Conservation (phyloP, 352 stramenopile species). For the Globisporangium radiosum region DNA sequence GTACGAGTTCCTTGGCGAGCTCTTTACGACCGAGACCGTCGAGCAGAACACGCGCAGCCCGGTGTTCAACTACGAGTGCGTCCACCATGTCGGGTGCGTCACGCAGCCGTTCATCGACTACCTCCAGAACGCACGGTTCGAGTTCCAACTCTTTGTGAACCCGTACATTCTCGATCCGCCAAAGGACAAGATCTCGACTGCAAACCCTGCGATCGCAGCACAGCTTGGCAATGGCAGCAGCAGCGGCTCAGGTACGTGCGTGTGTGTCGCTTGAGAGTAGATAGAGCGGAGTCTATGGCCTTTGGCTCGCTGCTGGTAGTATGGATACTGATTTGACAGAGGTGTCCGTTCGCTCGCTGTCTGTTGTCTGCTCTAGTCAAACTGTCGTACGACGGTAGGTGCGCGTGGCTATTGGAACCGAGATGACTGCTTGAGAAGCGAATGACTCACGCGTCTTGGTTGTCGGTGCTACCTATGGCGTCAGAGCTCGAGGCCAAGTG, state of each 20-base stretch:
- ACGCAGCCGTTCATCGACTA: constrained; percentile 87
- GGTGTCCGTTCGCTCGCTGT: background rate
- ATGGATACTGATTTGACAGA: too few relatives aligned
- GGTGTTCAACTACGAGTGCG: constrained; percentile 85
- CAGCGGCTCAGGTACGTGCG: constrained; percentile 23
- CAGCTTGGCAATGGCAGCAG: constrained; percentile 37
- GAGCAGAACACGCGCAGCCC: constrained; percentile 85
- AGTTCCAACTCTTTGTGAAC: constrained; percentile 89
- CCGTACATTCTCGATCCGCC: constrained; percentile 82
- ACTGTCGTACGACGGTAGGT: constrained; percentile 27
- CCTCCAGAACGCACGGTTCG: constrained; percentile 67
- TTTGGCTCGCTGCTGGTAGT: background rate
- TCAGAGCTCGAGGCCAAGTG: constrained; percentile 55
- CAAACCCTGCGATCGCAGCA: constrained; percentile 62
- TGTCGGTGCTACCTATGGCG: too few relatives aligned
- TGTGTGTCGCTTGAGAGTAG: background rate
- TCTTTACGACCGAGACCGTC: constrained; percentile 89
- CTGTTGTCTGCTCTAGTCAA: constrained; percentile 21
- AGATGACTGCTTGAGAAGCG: too few relatives aligned
- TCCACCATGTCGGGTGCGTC: constrained; percentile 85
- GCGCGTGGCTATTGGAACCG: too few relatives aligned
- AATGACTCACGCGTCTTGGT: too few relatives aligned
- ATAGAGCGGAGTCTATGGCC: background rate
- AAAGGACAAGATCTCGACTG: constrained; percentile 76
- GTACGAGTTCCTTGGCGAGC: constrained; percentile 91